phyloP scores from a whole-genome alignment of 768 basidiomycete species.

The Royoungia palumana region DNA sequence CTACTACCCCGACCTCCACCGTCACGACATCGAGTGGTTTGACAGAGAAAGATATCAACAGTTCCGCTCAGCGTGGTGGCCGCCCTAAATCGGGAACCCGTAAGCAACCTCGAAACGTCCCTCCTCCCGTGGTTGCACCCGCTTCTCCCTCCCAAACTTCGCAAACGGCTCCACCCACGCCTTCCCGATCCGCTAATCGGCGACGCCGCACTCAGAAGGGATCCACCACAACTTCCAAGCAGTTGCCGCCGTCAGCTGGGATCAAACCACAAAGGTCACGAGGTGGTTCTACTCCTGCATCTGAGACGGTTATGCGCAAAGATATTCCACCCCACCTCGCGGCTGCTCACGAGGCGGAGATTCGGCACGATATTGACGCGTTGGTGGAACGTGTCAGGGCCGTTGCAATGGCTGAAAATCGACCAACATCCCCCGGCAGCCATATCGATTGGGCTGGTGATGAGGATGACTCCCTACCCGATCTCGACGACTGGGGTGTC shows the following conservation, averaged over 20 bases:
- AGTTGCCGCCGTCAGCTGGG: slow-evolving; percentile 16
- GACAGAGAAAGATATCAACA: slow-evolving; percentile 22
- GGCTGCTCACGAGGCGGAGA: slow-evolving; percentile 38
- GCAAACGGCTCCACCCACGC: slow-evolving; percentile 27
- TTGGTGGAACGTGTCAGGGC: slow-evolving; percentile 75
- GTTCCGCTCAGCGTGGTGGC: slow-evolving; percentile 17
- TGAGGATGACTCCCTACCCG: slow-evolving; percentile 76
- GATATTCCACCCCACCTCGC: slow-evolving; percentile 60
- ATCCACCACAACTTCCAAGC: slow-evolving; percentile 14
- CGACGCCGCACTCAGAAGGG: slow-evolving; percentile 46
- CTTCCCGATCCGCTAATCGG: slow-evolving; percentile 44
- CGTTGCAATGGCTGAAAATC: slow-evolving; percentile 64
- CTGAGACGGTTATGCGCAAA: slow-evolving; percentile 39
- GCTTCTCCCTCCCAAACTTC: slow-evolving; percentile 20
- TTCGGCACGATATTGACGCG: slow-evolving; percentile 67
- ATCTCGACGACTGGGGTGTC: slow-evolving; percentile 84
- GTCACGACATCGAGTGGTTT: slow-evolving; percentile 18
- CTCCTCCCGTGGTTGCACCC: slow-evolving; percentile 20
- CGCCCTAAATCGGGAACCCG: slow-evolving; percentile 23
- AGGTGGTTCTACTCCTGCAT: slow-evolving; percentile 15
- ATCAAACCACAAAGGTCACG: slow-evolving; percentile 35
- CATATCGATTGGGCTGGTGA: slow-evolving; percentile 91
- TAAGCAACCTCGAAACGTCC: slow-evolving; percentile 19
- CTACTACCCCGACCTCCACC: slow-evolving; percentile 8
- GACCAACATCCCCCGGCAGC: slow-evolving; percentile 68